Conservation (phyloP, 495 filamentous ascomycete species). For the Aspergillus carlsbadensis region DNA sequence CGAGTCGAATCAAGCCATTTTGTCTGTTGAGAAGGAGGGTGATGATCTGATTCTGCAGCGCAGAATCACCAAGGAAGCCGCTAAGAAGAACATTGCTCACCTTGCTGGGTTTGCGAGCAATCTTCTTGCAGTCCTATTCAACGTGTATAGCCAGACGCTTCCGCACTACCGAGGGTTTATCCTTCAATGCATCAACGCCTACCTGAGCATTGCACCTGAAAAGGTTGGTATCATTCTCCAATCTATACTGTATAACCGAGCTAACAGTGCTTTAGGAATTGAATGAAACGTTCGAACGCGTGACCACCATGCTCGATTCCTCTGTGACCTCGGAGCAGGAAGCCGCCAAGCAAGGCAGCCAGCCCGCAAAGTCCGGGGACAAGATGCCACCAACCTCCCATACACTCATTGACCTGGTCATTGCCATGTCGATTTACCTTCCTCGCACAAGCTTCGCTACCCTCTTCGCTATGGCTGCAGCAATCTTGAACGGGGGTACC, state of each 20-base stretch:
- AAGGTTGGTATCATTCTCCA: slow-evolving; percentile 36
- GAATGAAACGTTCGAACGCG: slow-evolving; percentile 80
- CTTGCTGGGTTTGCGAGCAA: slow-evolving; percentile 79
- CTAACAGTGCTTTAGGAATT: slow-evolving; percentile 58
- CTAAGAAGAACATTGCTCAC: slow-evolving; percentile 74
- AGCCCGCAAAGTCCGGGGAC: slow-evolving; percentile 55
- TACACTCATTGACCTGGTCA: slow-evolving; percentile 92
- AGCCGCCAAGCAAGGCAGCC: slow-evolving; percentile 61
- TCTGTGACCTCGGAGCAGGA: slow-evolving; percentile 54
- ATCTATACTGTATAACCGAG: not conserved
- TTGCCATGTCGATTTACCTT: slow-evolving; percentile 91
- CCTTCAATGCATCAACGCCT: slow-evolving; percentile 89
- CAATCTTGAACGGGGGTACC: slow-evolving; percentile 65
- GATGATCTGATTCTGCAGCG: slow-evolving; percentile 69
- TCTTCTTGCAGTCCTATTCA: slow-evolving; percentile 90
- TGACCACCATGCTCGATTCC: slow-evolving; percentile 76
- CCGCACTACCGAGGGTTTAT: slow-evolving; percentile 89
- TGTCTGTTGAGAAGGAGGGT: slow-evolving; percentile 55
- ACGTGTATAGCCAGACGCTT: slow-evolving; percentile 93
- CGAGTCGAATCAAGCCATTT: slow-evolving; percentile 82
- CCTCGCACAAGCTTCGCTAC: slow-evolving; percentile 75
- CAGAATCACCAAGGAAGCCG: slow-evolving; percentile 70
- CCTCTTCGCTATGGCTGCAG: slow-evolving; percentile 79
- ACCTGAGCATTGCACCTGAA: slow-evolving; percentile 79
- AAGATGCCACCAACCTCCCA: slow-evolving; percentile 91